Conservation (phyloP, 2,329 filamentous ascomycete species). For the Aspergillus pseudoglaucus region DNA sequence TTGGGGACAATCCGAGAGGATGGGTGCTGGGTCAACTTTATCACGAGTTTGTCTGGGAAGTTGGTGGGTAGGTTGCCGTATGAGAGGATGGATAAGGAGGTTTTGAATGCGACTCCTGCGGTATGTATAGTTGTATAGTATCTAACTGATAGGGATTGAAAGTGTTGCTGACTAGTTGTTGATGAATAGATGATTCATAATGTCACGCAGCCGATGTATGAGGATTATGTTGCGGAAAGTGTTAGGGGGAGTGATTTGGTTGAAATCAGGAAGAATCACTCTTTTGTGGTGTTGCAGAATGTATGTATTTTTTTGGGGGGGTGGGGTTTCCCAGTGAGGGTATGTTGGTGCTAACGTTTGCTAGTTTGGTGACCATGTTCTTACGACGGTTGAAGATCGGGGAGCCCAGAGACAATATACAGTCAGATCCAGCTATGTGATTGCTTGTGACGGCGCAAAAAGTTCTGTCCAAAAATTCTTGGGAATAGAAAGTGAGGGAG, state of each 20-base stretch:
- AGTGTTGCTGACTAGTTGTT: not conserved
- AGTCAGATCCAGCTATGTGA: constrained; percentile 26
- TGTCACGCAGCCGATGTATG: constrained; percentile 37
- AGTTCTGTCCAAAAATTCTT: constrained; percentile 25
- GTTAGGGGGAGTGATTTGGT: constrained; percentile 14
- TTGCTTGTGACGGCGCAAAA: constrained; percentile 34
- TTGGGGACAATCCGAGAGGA: constrained; percentile 18
- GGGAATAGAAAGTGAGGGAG: constrained; percentile 35
- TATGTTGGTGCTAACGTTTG: not conserved
- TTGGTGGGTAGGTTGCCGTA: constrained; percentile 31
- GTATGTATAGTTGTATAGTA: constrained; percentile 13
- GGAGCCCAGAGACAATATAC: constrained; percentile 14
- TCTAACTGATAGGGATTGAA: not conserved
- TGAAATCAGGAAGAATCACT: constrained; percentile 13
- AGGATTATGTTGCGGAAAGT: constrained; percentile 26
- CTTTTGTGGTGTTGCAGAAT: constrained; percentile 30
- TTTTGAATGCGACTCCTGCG: constrained; percentile 31
- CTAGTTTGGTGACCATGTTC: constrained; percentile 18
- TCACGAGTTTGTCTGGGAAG: constrained; percentile 32
- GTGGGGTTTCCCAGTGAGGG: too few relatives aligned
- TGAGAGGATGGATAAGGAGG: constrained; percentile 18
- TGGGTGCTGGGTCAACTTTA: constrained; percentile 37
- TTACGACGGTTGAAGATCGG: constrained; percentile 26
- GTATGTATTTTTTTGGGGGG: too few relatives aligned
- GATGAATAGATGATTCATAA: constrained; percentile 37